Base-by-base conservation (phyloP, 768 basidiomycete species). In the Lactarius psammicola region DNA sequence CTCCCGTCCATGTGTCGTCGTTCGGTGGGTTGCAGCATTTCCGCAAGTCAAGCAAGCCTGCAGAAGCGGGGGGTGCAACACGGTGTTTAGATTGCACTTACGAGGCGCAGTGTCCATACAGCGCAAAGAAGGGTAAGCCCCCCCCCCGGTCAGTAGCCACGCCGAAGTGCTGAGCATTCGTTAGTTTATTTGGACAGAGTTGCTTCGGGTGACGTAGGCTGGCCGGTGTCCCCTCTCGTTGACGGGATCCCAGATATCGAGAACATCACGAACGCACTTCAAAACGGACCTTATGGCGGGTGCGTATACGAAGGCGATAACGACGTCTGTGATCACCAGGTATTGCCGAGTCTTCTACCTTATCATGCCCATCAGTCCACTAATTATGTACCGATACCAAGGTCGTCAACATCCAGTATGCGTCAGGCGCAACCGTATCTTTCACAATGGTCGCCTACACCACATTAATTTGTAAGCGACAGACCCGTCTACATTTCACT, bases 381-480 rank as follows among this genome's bases (percentile, higher is more conserved):
- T 20, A 8, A 44, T 26, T 17, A 33, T n/a, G 31, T 33, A 9
- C 31, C 26, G 11, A 15, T 23, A 17, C 28, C 10, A 63, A 84
- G 84, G 89, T 95, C 55, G 94, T 95, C 68, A 95, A 94, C 74
- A 76, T 95, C 63, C 90, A 94, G 72, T 95, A 92, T 74, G 86
- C 88, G 8, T 85, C 86, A 59, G 92, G 92, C 18, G 81, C 85
- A 33, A 95, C 94, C 0, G 90, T 84, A 15, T 90, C 90, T 0
- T 90, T 95, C 75, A 94, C 94, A 23, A 94, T 95, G 92, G 83
- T 92, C 56, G 94, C 94, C 15, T 90, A 86, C 73, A 90, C 91
- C 0, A 82, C 84, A n/a, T 78, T 83, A 51, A 83, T 94, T 54
- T 94, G 94, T 75, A 81, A 90, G 38, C 87, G 94, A n/a, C 87